phyloP scores from a whole-genome alignment of 2,329 filamentous ascomycete species.

The Diplocarpon rosae region DNA sequence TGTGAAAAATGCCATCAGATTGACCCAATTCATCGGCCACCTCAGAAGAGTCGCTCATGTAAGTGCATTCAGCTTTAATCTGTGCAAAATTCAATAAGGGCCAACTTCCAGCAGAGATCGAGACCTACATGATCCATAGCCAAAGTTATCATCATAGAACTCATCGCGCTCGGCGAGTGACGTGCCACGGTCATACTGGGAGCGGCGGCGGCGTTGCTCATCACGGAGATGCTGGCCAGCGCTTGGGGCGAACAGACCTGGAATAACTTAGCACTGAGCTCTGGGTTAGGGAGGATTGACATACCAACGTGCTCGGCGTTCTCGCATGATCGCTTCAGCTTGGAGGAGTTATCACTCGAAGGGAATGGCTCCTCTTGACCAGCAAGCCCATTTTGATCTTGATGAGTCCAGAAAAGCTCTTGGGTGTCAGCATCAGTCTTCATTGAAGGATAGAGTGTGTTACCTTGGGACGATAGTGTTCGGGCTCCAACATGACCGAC shows the following conservation, averaged over 20 bases:
- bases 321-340: constrained; percentile 78
- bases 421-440: constrained; percentile 23
- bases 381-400: constrained; percentile 45
- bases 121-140: constrained; percentile 15
- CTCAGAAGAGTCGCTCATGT: background rate
- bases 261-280: constrained; percentile 7
- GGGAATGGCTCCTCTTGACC: constrained; percentile 70
- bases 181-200: constrained; percentile 74
- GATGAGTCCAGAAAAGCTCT: constrained; percentile 43
- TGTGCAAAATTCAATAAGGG: background rate
- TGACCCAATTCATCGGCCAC: background rate
- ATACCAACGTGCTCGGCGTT: constrained; percentile 74
- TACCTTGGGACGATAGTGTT: constrained; percentile 76
- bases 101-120: background rate
- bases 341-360: constrained; percentile 69
- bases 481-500: constrained; percentile 81
- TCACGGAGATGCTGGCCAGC: constrained; percentile 62
- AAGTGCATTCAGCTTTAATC: background rate
- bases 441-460: constrained; percentile 24
- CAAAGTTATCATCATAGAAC: constrained; percentile 15
- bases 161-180: constrained; percentile 44
- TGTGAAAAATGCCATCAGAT: background rate
- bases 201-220: constrained; percentile 60
- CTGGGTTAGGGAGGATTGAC: background rate
- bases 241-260: constrained; percentile 71